Evolutionary conservation across 805 yeast genomes (phyloP), one percentile per base, ranked within the genome.

Genomic region (Wickerhamiella dianesei): DNA sequence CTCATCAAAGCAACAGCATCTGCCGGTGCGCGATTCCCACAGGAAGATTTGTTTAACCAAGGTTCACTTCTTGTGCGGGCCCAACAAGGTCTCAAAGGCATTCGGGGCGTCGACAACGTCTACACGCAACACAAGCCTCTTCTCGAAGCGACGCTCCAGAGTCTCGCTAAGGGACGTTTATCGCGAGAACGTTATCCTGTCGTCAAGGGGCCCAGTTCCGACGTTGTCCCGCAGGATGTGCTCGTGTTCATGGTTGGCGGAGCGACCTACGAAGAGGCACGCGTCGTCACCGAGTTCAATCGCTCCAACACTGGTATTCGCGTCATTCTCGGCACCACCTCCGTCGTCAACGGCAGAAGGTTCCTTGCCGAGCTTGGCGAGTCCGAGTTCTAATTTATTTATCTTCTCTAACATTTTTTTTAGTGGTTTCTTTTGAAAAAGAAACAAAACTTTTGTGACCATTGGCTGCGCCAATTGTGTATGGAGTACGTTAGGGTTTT

Each of bases 71-170:
- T 68, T 41, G 60, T 66, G 19, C 58, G 69, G 12, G 71, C 71
- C 1, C 70, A 67, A 52, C 60, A 63, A 44, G 70, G 71, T 2
- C 58, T 68, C 49, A 67, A 67, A 48, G 72, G 57, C 3, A 36
- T 54, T 22, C 64, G 67, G 45, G 73, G 71, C 20, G 71, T 68
- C 13, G 72, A 69, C 43, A 68, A 68, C 51, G 72, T 89, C 3
- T 92, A 79, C 66, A 87, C 94, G 80, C 98, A 92, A 66, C 94
- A 88, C 59, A 70, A 76, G 40, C 95, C 98, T 5, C 69, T 84
- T 47, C 64, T 92, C 43, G 78, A 76, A 48, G 56, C 62, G 21
- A 63, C 74, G 0, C 57, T 77, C 35, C 64, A 66, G 35, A 63
- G 65, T 47, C 57, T 73, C 35, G 59, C 68, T 32, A 63, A 64